A percentile compares a stretch with the other conserved stretches of the same genome.
phyloP scores from a whole-genome alignment of 495 filamentous ascomycete species.

The Aspergillus sparsus region DNA sequence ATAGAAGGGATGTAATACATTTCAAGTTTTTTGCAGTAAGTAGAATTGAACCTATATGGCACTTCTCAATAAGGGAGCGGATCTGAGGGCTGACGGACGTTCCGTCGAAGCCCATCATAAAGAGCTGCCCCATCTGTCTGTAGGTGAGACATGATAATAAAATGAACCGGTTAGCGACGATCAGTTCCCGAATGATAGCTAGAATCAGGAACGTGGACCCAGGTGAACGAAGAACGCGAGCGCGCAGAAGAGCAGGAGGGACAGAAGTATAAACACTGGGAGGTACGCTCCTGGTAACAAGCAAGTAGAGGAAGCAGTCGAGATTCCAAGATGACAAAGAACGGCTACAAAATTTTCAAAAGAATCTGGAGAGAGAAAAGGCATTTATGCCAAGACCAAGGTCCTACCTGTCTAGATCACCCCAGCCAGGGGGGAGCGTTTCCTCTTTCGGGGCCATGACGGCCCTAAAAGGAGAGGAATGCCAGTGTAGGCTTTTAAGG shows the following conservation, averaged over 20 bases:
- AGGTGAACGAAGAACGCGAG: no score
- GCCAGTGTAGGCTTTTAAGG: constrained; percentile 26
- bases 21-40: constrained; percentile 89
- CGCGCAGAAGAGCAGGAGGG: neutral
- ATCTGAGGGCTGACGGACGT: constrained; percentile 85
- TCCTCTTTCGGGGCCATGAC: constrained; percentile 53
- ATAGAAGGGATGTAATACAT: constrained; percentile 53
- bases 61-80: constrained; percentile 77
- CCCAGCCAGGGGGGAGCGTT: constrained; percentile 51
- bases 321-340: constrained; percentile 11
- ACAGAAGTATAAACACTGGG: no score
- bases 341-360: neutral
- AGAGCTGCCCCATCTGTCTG: constrained; percentile 78
- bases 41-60: constrained; percentile 81
- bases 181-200: constrained; percentile 16
- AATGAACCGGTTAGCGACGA: constrained; percentile 43
- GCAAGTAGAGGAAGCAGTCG: neutral
- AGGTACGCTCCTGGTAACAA: neutral
- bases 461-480: constrained; percentile 44
- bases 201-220: no score
- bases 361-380: constrained; percentile 8
- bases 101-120: constrained; percentile 96
- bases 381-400: constrained; percentile 21
- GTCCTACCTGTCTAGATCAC: constrained; percentile 50
- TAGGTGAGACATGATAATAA: constrained; percentile 30